Evolutionary conservation across 2,329 filamentous ascomycete genomes (phyloP), one percentile per base, ranked within the genome.

Genomic region (Arthroderma uncinatum): DNA sequence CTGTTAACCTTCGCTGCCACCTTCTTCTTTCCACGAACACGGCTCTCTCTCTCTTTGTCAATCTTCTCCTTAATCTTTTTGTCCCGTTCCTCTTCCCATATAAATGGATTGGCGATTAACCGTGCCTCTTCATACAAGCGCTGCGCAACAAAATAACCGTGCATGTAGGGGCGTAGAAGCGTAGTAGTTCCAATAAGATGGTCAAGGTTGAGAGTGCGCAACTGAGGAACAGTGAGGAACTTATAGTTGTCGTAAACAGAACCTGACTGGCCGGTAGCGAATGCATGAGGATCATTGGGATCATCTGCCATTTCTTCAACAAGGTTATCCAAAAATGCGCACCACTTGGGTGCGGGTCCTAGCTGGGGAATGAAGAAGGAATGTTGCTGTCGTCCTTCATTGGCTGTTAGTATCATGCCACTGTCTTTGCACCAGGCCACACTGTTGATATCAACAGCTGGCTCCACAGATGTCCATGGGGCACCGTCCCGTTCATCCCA

Each of bases 211-310:
- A 98, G 81, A 36, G 85, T 82, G 65, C 87, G 87, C 55, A 98
- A 79, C 70, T 98, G 91, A 44, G 88, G 83, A 60, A 89, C 72
- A 1, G 92, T 95, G 68, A 98, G 78, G 81, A 98, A 98, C 74
- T 97, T 98, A 82, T 92, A 97, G 73, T 98, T 97, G 74, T 98
- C 93, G 76, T 98, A 98, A 8, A 93, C 89, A 64, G 93, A 85
- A 74, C 83, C 75, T 72, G 79, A 68, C 56, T 75, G 71, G 30
- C 70, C 66, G 25, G 67, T 66, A 57, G 65, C 71, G 64, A 75
- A 78, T 9, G 75, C 73, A 55, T 81, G 79, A 4, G 83, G 83
- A 65, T 86, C 83, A 64, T 82, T 81, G 7, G 78, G 77, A 64
- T 85, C 82, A 68, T 97, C 92, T 7, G 92, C 92, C 89, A 98